Percentiles rank a stretch among this genome's conserved stretches.
Conservation (phyloP, 1,284 basidiomycete species). For the Tilletia walkeri region DNA sequence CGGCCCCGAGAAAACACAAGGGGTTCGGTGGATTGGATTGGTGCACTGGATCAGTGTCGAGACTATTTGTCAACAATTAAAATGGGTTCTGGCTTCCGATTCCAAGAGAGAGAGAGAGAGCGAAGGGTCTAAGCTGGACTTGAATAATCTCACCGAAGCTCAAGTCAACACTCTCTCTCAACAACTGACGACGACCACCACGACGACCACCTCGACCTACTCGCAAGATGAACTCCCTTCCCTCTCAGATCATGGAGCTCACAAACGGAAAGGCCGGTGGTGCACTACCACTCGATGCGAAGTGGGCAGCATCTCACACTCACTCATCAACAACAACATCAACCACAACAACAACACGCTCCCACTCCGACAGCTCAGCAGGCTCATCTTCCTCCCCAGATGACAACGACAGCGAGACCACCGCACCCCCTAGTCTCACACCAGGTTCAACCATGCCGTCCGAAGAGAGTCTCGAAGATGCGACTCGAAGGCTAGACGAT, state of each 20-base stretch:
- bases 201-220: no score
- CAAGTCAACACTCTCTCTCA: background rate
- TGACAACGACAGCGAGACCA: conserved; percentile 28
- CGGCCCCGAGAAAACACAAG: no score
- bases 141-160: no score
- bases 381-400: conserved; percentile 22
- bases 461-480: conserved; percentile 35
- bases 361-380: conserved; percentile 27
- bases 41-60: no score
- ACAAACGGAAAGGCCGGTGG: background rate
- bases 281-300: background rate
- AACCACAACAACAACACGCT: background rate
- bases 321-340: background rate
- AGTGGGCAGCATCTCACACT: background rate
- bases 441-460: conserved; percentile 44
- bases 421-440: conserved; percentile 39
- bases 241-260: background rate
- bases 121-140: no score
- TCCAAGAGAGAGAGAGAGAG: no score
- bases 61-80: no score
- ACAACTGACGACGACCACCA: no score
- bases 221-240: no score
- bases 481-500: no score
- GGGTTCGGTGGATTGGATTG: no score
- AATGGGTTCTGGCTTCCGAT: no score